Base-by-base conservation (phyloP, 176 grass and related monocot genomes). In the Zea luxurians region DNA sequence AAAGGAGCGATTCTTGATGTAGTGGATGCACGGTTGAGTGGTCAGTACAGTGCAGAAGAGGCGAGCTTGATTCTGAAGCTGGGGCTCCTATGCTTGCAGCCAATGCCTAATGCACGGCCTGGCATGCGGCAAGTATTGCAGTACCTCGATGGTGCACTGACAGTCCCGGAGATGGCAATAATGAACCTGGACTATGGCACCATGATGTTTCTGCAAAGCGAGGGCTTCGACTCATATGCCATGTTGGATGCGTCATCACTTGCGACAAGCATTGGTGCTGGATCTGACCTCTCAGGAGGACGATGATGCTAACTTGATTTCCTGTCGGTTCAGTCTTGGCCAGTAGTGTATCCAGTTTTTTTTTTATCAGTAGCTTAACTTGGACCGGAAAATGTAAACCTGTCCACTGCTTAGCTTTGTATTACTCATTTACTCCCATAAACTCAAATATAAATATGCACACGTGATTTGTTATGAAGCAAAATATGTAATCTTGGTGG, bases 21-120 rank as follows among this genome's bases (percentile, higher is more conserved):
- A 2, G 78, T 85, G 21, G 86, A 88, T 86, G 63, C 73, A 13
- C 45, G 77, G 13, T 47, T 91, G 13, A 62, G 67, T 46, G 60
- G 37, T 16, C 44, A 58, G 0, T 86, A 86, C 35, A 62, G 16
- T 4, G 37, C 37, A 16, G 61, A 78, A 21, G 88, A 91, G 46
- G 67, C 43, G 0, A 70, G 58, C 37, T 70, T 91, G 80, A 83
- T 89, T 69, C 76, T 88, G 11, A 88, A 86, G 53, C 69, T 88
- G 59, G 91, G 88, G 3, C 60, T 93, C 37, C n/a, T 88, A 4
- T 93, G 88, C 66, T 82, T 59, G 10, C 88, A 93, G 7, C 87
- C 85, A 2, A 73, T 81, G 57, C 80, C 88, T 10, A 34, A 16
- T 42, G 71, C 70, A 10, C 75, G 86, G 48, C 91, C 77, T 4